Conservation (phyloP, 2,329 filamentous ascomycete genomes). For the Teratosphaeria destructans region DNA sequence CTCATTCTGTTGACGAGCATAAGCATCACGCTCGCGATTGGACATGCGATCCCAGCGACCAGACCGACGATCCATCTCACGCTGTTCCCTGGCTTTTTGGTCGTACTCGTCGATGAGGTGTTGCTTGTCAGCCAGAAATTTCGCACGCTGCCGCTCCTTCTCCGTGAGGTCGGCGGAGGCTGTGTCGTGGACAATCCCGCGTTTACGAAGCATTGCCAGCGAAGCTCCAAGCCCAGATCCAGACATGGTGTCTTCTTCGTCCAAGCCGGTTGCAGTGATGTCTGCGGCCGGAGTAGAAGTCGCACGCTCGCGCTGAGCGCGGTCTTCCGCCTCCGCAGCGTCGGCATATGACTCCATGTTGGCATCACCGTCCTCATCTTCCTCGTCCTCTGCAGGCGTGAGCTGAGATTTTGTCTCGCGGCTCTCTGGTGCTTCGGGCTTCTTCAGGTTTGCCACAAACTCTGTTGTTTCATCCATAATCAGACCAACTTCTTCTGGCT, state of each 20-base stretch:
- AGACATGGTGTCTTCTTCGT: constrained; percentile 72
- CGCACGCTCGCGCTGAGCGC: constrained; percentile 31
- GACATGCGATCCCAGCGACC: constrained; percentile 82
- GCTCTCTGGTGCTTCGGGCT: constrained; percentile 45
- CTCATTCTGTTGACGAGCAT: constrained; percentile 77
- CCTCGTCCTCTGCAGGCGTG: constrained; percentile 32
- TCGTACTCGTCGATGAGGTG: constrained; percentile 73
- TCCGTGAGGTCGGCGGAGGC: constrained; percentile 39
- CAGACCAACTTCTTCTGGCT: constrained; percentile 52
- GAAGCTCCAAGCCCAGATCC: constrained; percentile 67
- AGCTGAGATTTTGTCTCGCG: constrained; percentile 11
- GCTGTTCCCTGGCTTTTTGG: constrained; percentile 64
- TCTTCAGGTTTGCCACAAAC: constrained; percentile 78
- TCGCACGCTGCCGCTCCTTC: constrained; percentile 56
- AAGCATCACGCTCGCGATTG: constrained; percentile 81
- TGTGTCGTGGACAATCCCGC: constrained; percentile 63
- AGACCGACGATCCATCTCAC: constrained; percentile 76
- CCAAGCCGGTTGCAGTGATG: constrained; percentile 60
- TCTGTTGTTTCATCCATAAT: constrained; percentile 95
- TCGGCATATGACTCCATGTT: constrained; percentile 25
- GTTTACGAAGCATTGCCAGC: constrained; percentile 70
- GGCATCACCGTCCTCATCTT: constrained; percentile 38
- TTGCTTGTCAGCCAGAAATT: constrained; percentile 69
- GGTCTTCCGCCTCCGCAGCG: constrained; percentile 39
- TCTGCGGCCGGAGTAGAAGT: constrained; percentile 30